A percentile compares a stretch with the other conserved stretches of the same genome.
These are phyloP conservation scores for Blumeria graminis DNA, from an alignment of 2,329 filamentous ascomycete genomes.

Conservation along the genomic window DNA sequence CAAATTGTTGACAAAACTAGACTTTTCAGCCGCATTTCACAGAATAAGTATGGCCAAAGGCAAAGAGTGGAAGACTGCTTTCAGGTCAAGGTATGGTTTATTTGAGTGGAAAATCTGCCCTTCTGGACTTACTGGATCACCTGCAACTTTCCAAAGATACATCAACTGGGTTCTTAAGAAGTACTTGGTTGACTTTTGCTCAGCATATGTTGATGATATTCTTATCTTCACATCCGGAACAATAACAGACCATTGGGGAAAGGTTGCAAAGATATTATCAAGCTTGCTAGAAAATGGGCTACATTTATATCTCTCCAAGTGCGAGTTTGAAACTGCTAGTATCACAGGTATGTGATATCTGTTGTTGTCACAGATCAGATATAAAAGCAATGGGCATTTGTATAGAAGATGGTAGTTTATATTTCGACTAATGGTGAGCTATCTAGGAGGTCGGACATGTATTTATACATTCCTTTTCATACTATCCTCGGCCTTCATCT, in stretches of 20 bases:
- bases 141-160: slow-evolving; percentile 1
- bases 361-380: no score
- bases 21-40: not conserved
- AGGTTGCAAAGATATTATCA: slow-evolving; percentile 2
- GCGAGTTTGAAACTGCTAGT: slow-evolving; percentile 2
- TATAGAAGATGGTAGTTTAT: no score
- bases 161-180: slow-evolving; percentile 2
- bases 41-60: not conserved
- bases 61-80: slow-evolving; percentile 1
- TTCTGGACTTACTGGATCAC: slow-evolving; percentile 1
- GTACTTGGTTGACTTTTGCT: slow-evolving; percentile 1
- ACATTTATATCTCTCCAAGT: slow-evolving; percentile 3
- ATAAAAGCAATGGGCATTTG: no score
- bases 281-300: not conserved
- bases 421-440: no score
- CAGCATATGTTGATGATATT: slow-evolving; percentile 2
- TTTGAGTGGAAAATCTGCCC: slow-evolving; percentile 2
- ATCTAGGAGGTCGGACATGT: no score
- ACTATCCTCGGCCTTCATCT: no score
- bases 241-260: not conserved
- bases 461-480: no score
- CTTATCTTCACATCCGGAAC: slow-evolving; percentile 2
- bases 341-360: no score
- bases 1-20: not conserved
- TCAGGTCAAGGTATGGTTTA: not conserved